These are phyloP conservation scores for Pezicula carpinea DNA, from an alignment of 2,329 filamentous ascomycete species.

Conservation along the genomic window DNA sequence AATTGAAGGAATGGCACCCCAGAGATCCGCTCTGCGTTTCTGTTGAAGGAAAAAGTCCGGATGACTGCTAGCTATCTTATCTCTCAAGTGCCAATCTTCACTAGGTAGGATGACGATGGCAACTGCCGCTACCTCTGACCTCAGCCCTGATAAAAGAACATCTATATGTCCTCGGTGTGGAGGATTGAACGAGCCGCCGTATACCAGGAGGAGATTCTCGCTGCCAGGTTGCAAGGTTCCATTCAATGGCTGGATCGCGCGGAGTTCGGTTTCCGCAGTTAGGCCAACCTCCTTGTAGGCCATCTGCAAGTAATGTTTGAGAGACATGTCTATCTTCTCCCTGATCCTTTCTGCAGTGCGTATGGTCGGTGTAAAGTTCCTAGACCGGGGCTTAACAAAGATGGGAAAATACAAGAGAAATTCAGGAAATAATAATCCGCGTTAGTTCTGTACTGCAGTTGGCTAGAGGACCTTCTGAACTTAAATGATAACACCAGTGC, in stretches of 20 bases:
- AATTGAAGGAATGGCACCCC: too few species aligned
- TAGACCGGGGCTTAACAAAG: neutral
- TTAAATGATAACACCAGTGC: neutral
- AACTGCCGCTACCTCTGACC: too few species aligned
- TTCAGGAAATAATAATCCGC: neutral
- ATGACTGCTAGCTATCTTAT: too few species aligned
- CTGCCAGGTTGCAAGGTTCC: neutral
- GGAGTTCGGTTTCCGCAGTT: neutral
- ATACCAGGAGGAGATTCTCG: neutral
- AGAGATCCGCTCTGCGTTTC: too few species aligned
- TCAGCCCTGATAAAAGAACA: too few species aligned
- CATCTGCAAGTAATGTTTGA: neutral
- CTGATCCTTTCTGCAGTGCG: neutral
- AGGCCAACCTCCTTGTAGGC: neutral
- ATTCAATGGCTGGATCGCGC: neutral
- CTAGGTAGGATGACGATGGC: too few species aligned
- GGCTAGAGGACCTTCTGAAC: neutral
- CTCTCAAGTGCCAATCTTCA: too few species aligned
- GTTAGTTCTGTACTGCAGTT: neutral
- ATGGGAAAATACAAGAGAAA: too few species aligned
- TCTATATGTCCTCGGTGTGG: too few species aligned
- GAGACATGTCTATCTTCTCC: neutral
- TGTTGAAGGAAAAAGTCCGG: too few species aligned
- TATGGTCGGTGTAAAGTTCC: neutral
- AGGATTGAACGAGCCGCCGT: conserved; percentile 6